Base-by-base conservation (phyloP, 805 yeast genomes). In the Saccharomycopsis microspora region DNA sequence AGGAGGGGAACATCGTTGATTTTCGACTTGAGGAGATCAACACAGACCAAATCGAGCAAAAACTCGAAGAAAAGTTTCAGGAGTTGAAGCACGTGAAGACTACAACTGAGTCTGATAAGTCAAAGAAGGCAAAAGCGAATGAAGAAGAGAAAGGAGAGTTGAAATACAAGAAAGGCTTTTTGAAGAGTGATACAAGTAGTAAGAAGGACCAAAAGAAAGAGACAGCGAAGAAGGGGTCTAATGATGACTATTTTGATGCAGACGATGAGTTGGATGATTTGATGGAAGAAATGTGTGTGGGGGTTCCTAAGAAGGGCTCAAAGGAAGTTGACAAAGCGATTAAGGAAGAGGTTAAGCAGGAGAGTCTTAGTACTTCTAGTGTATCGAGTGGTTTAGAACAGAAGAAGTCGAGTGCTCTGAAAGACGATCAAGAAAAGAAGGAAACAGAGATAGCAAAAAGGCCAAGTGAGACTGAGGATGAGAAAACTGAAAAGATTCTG, bases 81-180 rank as follows among this genome's bases (percentile, higher is more conserved):
- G 27, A 37, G 7, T 38, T 38, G 5, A 28, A 34, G 5, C 32
- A 38, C 3, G 30, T 6, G 11, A 33, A 41, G n/a, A 32, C 30
- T 39, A 39, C 32, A 19, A n/a, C 11, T 11, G 19, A 44, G 29
- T 38, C n/a, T 38, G 41, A 40, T 10, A 39, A 35, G 34, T 27
- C 35, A 27, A 5, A 29, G 19, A 5, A 41, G 19, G 19, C 19
- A 19, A 19, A 19, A 19, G 19, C 19, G 19, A 19, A 19, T 19
- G 19, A 19, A 19, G 19, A 32, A 31, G 45, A 45, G 3, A 45
- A 39, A 4, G 48, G 40, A 27, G 32, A 35, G 10, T 33, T 51
- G 10, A 39, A 36, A 5, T 51, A 51, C 42, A 48, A 42, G 10
- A 48, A 48, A 38, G 54, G 54, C 5, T 51, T 51, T 39, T 44